Evolutionary conservation across 345 rosid species (phyloP), one percentile per base, ranked within the genome.

Genomic region (Turritis glabra): DNA sequence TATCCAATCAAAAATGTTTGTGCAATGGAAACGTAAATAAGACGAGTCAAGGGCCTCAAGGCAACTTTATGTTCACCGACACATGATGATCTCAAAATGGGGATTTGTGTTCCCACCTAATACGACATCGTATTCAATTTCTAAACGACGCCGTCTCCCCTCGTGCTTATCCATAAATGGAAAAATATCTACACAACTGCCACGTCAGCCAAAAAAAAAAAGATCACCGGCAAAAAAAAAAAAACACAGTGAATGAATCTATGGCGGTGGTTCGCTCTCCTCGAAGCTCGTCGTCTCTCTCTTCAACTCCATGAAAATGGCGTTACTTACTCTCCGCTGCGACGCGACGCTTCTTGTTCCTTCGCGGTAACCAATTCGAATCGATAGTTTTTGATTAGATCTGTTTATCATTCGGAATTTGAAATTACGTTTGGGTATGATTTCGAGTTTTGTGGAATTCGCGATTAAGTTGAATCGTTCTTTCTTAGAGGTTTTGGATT

Each of bases 121-220:
- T 61, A 62, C 60, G 80, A 62, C 75, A 63, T 70, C 75, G 80
- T 43, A 58, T 69, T 60, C 8, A 69, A 11, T 21, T 6, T 4
- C 2, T 19, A 62, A 25, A 54, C 27, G 67, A 37, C 60, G 46
- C 2, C 72, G 72, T 63, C 27, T 8, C 5, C 30, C 21, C 23
- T 30, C 27, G 55, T 55, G 44, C 53, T 77, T 77, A 77, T 70
- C 76, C 60, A 33, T 17, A 35, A 35, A 30, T 14, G 13, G 22
- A 15, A 53, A 58, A 53, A 35, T 77, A 63, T 63, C 67, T 38
- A 18, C 8, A 23, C 7, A 30, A 27, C 9, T 41, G 72, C 73
- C 80, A 77, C 73, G 69, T 71, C 73, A 65, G 47, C 72, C 18
- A 3, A 14, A 2, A 6, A 59, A 0, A 33, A 14, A 64, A 44